Base-by-base conservation (phyloP, 257 asterid species). In the Penstemon davidsonii region DNA sequence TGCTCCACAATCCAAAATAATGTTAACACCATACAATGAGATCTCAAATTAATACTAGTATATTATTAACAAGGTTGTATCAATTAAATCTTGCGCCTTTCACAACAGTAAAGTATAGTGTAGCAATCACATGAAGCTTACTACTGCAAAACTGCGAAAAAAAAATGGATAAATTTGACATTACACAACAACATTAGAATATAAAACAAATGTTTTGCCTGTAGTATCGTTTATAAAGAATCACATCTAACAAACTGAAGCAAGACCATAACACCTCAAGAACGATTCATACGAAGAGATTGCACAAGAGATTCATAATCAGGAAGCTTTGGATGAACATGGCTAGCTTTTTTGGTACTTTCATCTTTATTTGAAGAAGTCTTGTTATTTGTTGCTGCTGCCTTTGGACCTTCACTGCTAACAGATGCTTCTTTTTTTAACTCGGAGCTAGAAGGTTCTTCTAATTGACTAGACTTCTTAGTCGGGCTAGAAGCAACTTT, bases 321-420 rank as follows among this genome's bases (percentile, higher is more conserved):
- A 37, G 97, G 96, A 57, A 91, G 96, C 67, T 91, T 91, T 55
- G 97, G 95, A 80, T 92, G 98, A 75, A 89, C 96, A 71, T 92
- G 96, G 56, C 95, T 86, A 53, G 95, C 88, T 72, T 79, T 84
- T 80, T 80, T 82, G 39, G 71, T 37, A 68, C 70, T 60, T 18
- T 85, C 88, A 72, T 63, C 82, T 43, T 86, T 76, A 40, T 50
- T 60, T 38, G 78, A 63, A 13, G 69, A 47, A 63, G 76, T 68
- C 66, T 62, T 80, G 74, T 59, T 60, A 45, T 40, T 42, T 25
- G 73, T 13, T 61, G 76, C 43, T 54, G 72, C 46, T 54, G 70
- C 46, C 71, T 81, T 69, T 54, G 76, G 70, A 62, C 50, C 76
- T 67, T 75, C 82, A 70, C 55, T 57, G 54, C 12, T 62, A 60